Conservation (phyloP, 345 rosid genomes). For the Eucalyptus cloeziana region DNA sequence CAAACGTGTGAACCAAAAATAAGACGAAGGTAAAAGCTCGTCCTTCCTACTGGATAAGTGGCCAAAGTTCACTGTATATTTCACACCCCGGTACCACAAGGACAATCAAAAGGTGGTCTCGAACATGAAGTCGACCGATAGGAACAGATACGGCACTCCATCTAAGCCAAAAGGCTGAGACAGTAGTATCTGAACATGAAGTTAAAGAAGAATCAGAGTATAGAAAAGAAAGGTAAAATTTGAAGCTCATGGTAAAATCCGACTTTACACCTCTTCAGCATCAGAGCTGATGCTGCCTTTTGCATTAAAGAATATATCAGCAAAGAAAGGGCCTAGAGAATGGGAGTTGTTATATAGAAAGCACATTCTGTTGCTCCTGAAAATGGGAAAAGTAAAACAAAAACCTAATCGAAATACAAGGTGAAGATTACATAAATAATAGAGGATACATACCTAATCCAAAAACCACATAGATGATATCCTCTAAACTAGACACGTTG, state of each 20-base stretch:
- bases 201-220: background rate
- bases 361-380: background rate
- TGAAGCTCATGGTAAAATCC: background rate
- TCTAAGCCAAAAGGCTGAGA: background rate
- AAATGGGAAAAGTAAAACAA: background rate
- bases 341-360: background rate
- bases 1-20: background rate
- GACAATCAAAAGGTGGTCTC: background rate
- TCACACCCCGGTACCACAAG: background rate
- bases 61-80: background rate
- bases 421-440: constrained; percentile 9
- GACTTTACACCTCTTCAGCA: background rate
- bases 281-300: background rate
- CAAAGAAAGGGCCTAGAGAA: background rate
- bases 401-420: constrained; percentile 21
- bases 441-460: constrained; percentile 20
- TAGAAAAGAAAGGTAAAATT: background rate
- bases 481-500: constrained; percentile 15
- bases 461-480: constrained; percentile 15
- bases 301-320: background rate
- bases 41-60: background rate
- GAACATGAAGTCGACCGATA: background rate
- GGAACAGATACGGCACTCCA: background rate
- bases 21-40: background rate
- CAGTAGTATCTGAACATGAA: background rate